Base-by-base conservation (phyloP, 1,284 basidiomycete species). In the Apiotrichum porosum region DNA sequence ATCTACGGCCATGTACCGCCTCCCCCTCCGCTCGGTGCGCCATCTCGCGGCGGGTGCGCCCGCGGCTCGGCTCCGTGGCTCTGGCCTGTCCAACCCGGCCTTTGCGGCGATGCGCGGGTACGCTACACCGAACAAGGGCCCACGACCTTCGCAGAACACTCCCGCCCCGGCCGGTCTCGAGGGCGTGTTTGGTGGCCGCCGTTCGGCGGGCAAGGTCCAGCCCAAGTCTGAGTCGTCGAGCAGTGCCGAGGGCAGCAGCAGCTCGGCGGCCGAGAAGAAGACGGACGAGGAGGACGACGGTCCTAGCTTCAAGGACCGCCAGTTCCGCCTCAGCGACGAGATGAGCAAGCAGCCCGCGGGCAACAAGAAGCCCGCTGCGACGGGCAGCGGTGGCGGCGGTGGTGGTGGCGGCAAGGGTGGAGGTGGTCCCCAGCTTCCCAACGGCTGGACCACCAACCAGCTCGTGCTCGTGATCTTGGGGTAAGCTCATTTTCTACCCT, bases 401-500 rank as follows among this genome's bases (percentile, higher is more conserved):
- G 48, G 60, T n/a, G 60, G 66, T n/a, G 60, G 60, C 6, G 60
- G 63, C 4, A 56, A 63, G 9, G 57, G 57, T 13, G 57, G 57
- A n/a, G 56, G 57, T 38, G 60, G 61, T 17, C 9, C 34, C 26
- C 32, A 12, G 33, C 37, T 38, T 56, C 26, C 26, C 56, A 30
- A 55, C 52, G 61, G 62, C 41, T 58, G 72, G 60, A 66, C 65
- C 1, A 62, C 67, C 2, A 74, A 74, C 49, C 71, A 72, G 58
- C 51, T 72, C 9, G 45, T 72, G 19, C 55, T 72, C 12, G 62
- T 66, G 12, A 54, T 62, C 23, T 46, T 71, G 28, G 53, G 52
- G 62, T 69, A 44, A 52, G 26, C 26, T 6, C 26, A 12, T 28
- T 28, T 28, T 6, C 26, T 28, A n/a, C n/a, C 5, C 3, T 26